phyloP scores from a whole-genome alignment of 1,284 basidiomycete genomes.

The Fomitiporia mediterranea region DNA sequence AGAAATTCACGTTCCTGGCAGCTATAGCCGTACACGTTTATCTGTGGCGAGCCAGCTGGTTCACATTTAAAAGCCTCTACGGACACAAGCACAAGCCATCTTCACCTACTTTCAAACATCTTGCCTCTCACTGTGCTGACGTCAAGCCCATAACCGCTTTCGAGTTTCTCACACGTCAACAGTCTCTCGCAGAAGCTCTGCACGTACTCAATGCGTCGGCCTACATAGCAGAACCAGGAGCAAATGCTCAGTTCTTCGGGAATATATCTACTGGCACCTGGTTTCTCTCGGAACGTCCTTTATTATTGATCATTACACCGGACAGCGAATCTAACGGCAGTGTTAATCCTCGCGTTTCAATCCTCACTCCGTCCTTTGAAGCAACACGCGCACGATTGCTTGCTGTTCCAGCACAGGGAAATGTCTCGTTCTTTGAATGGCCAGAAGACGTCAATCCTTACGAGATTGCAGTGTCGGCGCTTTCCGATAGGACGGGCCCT shows the following conservation, averaged over 20 bases:
- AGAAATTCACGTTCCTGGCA: not conserved
- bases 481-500: constrained; percentile 27
- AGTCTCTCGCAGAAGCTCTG: constrained; percentile 46
- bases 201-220: constrained; percentile 47
- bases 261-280: constrained; percentile 64
- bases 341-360: constrained; percentile 39
- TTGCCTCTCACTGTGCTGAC: constrained; percentile 47
- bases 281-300: constrained; percentile 72
- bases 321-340: constrained; percentile 24
- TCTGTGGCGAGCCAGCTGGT: not conserved
- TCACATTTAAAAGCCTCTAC: not conserved
- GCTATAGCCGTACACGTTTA: constrained; percentile 1
- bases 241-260: constrained; percentile 65
- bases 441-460: constrained; percentile 72
- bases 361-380: constrained; percentile 79
- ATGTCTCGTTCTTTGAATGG: constrained; percentile 62
- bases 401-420: constrained; percentile 41
- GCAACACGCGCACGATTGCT: constrained; percentile 61
- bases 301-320: constrained; percentile 64
- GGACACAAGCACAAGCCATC: not conserved
- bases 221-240: constrained; percentile 73
- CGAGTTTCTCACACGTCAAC: constrained; percentile 53
- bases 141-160: constrained; percentile 42
- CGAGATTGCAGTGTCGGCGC: constrained; percentile 36
- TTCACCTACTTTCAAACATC: constrained; percentile 31